Base-by-base conservation (phyloP, 129 eudicot genomes). In the Pseudognaphalium luteoalbum region DNA sequence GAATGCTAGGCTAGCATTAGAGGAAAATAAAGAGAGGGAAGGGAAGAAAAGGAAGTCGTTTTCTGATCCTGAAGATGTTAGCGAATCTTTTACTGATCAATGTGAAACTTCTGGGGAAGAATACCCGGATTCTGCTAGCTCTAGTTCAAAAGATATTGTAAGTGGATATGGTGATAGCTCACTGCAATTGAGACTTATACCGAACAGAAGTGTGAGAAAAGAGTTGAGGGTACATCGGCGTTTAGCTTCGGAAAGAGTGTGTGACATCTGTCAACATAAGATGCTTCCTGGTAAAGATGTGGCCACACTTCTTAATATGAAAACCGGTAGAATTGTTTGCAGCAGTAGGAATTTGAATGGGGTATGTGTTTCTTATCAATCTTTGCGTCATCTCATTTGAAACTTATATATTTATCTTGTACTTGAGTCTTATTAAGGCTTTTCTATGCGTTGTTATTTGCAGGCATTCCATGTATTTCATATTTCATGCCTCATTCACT, bases 381-480 rank as follows among this genome's bases (percentile, higher is more conserved):
- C 60, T 61, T 19, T 52, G 34, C 33, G 19, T 41, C n/a, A 19
- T 59, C 11, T 67, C 47, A 39, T 59, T 68, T 9, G 14, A 29
- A 16, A 65, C 21, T 17, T 65, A 47, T 47, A 47, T 12, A 47
- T 47, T 19, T 21, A 32, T 65, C 11, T 65, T 33, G 9, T 30
- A 2, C 10, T 21, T n/a, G 2, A 6, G 62, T 57, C 62, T 57
- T 57, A 6, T 6, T 21, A 57, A 57, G 22, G 62, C 11, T 17
- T 19, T 12, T 19, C 28, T 21, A 57, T 57, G 29, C 3, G 28
- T 57, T 57, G 29, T 57, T 57, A 19, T 20, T 57, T 57, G 87
- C 87, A 95, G 99, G 99, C 97, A 47, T 91, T 95, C 83, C 99
- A 95, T 66, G 85, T 95, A 37, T 95, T 76, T 75, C 99, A 95